Percentiles rank a stretch among this genome's conserved stretches.
These are phyloP conservation scores for Paramecium primaurelia DNA, from an alignment of 73 alveolate species.

Conservation along the genomic window DNA sequence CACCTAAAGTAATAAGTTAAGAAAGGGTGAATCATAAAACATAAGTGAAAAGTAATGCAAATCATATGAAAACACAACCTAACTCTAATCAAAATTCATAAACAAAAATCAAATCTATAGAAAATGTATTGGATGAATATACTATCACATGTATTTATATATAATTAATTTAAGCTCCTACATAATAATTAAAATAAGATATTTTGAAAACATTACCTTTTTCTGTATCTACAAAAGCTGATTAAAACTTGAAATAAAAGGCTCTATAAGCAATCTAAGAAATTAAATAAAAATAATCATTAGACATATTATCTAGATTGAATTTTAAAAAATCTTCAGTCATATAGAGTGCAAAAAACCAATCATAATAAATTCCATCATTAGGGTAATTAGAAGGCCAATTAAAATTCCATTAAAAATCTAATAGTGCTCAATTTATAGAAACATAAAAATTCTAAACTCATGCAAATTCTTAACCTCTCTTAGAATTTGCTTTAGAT, in stretches of 20 bases:
- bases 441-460: slow-evolving; percentile 10
- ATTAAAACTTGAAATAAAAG: background rate
- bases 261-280: background rate
- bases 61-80: slow-evolving; percentile 29
- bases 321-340: background rate
- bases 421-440: slow-evolving; percentile 3
- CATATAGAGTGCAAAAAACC: background rate
- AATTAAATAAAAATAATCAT: background rate
- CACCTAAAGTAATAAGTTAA: background rate
- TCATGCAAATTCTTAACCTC: background rate
- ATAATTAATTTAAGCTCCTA: background rate
- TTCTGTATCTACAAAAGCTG: background rate
- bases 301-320: background rate
- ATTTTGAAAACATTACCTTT: background rate
- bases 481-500: background rate
- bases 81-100: background rate
- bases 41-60: background rate
- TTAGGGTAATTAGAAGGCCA: background rate
- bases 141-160: background rate
- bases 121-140: background rate
- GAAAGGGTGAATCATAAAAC: background rate
- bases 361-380: background rate
- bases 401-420: background rate
- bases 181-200: background rate
- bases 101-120: background rate